Evolutionary conservation across 2,329 filamentous ascomycete species (phyloP).

Genomic region (Colletotrichum noveboracense): DNA sequence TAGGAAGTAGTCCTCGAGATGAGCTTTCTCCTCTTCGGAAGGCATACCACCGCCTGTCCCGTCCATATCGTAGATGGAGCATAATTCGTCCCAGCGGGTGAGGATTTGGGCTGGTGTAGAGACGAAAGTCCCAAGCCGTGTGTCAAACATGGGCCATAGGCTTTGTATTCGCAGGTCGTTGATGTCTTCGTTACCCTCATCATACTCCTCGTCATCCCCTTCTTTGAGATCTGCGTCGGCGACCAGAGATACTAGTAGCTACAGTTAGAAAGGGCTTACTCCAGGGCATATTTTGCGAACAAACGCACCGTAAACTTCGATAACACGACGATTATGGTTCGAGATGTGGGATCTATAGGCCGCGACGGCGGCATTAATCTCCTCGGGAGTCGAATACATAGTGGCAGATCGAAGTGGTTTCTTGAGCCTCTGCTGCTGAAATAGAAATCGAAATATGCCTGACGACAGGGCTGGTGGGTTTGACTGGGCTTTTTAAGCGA

Average conservation of each 20-base stretch:
- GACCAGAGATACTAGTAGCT: neutral
- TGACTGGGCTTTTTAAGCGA: neutral
- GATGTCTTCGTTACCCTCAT: neutral
- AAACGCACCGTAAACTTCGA: neutral
- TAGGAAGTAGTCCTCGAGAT: neutral
- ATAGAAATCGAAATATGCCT: neutral
- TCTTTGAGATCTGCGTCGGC: neutral
- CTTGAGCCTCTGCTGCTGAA: neutral
- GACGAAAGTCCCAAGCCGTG: neutral
- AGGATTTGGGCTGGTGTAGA: neutral
- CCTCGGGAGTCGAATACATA: neutral
- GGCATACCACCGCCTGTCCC: neutral
- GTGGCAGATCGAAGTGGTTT: neutral
- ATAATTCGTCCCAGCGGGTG: neutral
- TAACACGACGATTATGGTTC: neutral
- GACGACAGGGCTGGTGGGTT: neutral
- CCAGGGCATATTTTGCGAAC: neutral
- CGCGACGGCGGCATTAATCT: neutral
- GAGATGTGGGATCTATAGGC: neutral
- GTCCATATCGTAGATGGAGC: neutral
- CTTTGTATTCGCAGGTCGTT: neutral
- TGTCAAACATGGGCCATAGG: neutral
- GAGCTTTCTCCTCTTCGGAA: neutral
- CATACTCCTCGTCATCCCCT: neutral
- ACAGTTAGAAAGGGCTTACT: neutral